Conservation (phyloP, 2,329 filamentous ascomycete genomes). For the Calonectria pteridis region DNA sequence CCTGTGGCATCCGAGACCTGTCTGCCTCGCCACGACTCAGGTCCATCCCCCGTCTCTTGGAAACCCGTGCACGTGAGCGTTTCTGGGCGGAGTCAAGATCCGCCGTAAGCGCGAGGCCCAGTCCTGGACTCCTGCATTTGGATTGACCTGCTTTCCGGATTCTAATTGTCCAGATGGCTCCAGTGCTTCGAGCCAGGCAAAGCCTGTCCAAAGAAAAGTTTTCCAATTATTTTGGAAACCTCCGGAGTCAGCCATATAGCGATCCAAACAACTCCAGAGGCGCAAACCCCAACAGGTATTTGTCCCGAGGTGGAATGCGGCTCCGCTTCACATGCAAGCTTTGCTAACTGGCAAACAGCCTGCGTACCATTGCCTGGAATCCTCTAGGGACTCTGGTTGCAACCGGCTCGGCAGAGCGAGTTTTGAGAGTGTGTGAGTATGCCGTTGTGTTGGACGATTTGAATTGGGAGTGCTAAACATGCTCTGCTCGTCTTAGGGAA, state of each 20-base stretch:
- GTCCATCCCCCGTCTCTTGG: background rate
- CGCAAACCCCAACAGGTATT: slow-evolving; percentile 68
- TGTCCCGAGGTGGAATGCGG: slow-evolving; percentile 34
- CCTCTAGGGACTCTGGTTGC: slow-evolving; percentile 86
- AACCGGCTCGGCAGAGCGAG: slow-evolving; percentile 79
- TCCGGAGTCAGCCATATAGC: slow-evolving; percentile 79
- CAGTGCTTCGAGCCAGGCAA: slow-evolving; percentile 60
- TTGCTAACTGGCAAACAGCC: slow-evolving; percentile 57
- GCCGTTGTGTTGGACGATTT: background rate
- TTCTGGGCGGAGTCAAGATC: background rate
- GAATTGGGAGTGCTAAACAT: background rate
- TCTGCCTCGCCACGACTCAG: background rate
- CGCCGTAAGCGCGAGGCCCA: background rate
- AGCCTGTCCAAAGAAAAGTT: slow-evolving; percentile 79
- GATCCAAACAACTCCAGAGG: slow-evolving; percentile 69
- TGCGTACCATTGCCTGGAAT: slow-evolving; percentile 90
- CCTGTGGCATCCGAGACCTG: background rate
- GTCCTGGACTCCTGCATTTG: background rate
- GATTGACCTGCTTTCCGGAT: background rate
- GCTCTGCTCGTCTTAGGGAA: slow-evolving; percentile 67
- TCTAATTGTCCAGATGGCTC: slow-evolving; percentile 51
- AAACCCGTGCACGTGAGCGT: background rate
- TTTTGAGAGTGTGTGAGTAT: slow-evolving; percentile 77
- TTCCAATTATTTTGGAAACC: slow-evolving; percentile 71
- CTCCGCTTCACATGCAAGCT: background rate